Conservation (phyloP, 78 protist species). For the Protostelium mycophagum region DNA sequence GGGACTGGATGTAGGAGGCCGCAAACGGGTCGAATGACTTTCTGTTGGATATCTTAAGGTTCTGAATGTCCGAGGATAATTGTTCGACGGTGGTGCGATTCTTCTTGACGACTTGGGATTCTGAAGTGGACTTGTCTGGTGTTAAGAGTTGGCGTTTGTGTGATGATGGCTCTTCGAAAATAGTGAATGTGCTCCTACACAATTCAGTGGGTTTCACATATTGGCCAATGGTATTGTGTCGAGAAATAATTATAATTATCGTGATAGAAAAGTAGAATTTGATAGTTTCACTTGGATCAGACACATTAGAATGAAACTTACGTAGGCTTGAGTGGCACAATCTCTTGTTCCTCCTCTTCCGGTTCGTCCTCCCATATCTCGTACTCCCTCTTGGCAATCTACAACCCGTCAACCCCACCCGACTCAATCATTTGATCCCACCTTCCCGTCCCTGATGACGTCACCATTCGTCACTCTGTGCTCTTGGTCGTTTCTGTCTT, state of each 20-base stretch:
- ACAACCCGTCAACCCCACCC: not conserved
- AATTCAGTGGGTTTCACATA: too few relatives aligned
- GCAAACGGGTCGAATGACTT: not conserved
- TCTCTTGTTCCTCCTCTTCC: not conserved
- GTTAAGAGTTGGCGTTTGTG: not conserved
- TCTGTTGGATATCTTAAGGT: too few relatives aligned
- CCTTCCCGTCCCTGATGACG: not conserved
- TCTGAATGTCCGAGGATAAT: not conserved
- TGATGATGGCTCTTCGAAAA: too few relatives aligned
- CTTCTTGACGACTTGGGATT: not conserved
- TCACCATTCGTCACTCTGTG: not conserved
- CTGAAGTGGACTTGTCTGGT: not conserved
- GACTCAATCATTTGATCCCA: not conserved
- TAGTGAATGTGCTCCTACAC: too few relatives aligned
- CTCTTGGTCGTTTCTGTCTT: not conserved
- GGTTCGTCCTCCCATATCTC: not conserved
- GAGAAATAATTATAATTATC: too few relatives aligned
- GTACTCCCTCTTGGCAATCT: not conserved
- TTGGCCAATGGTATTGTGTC: too few relatives aligned
- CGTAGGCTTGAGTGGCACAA: not conserved
- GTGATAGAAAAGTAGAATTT: too few relatives aligned
- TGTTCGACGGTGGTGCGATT: not conserved
- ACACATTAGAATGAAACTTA: not conserved
- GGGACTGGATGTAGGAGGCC: not conserved
- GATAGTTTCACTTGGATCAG: too few relatives aligned